These are phyloP conservation scores for Naganishia vishniacii DNA, from an alignment of 768 basidiomycete species.

Conservation along the genomic window DNA sequence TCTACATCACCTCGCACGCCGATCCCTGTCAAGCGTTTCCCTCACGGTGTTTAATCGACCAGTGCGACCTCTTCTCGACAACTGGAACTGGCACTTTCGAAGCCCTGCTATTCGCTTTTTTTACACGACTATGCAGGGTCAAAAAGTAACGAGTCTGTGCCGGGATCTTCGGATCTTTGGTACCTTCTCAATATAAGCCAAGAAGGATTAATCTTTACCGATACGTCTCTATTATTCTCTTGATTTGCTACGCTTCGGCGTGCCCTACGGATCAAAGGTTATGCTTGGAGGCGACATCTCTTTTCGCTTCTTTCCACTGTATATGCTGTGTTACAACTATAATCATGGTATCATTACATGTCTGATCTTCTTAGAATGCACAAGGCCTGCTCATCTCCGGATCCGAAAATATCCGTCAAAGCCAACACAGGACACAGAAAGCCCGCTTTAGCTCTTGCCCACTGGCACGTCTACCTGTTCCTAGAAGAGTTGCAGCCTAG, in stretches of 20 bases:
- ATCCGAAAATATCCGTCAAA: too few species aligned
- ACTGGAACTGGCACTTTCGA: constrained; percentile 19
- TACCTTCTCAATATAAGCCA: constrained; percentile 15
- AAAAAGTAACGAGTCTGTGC: constrained; percentile 8
- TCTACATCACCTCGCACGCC: constrained; percentile 9
- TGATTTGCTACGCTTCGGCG: constrained; percentile 14
- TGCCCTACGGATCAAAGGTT: constrained; percentile 9
- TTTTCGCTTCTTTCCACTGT: not conserved
- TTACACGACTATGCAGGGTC: constrained; percentile 19
- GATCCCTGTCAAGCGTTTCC: not conserved
- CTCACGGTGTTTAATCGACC: not conserved
- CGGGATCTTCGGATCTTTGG: not conserved
- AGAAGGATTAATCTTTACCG: constrained; percentile 5
- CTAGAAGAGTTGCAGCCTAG: too few species aligned
- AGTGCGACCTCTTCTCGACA: not conserved
- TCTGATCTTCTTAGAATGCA: too few species aligned
- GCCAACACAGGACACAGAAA: too few species aligned
- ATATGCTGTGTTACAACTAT: too few species aligned
- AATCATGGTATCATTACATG: constrained; percentile 14
- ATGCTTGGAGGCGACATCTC: constrained; percentile 20
- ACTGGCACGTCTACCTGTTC: too few species aligned
- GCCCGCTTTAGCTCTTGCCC: too few species aligned
- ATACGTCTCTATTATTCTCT: constrained; percentile 17
- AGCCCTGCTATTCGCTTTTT: constrained; percentile 20
- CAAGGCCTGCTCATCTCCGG: too few species aligned